Percentiles rank a stretch among this genome's conserved stretches.
These are phyloP conservation scores for Ceratocystis cacaofunesta DNA, from an alignment of 2,329 filamentous ascomycete species.

Conservation along the genomic window DNA sequence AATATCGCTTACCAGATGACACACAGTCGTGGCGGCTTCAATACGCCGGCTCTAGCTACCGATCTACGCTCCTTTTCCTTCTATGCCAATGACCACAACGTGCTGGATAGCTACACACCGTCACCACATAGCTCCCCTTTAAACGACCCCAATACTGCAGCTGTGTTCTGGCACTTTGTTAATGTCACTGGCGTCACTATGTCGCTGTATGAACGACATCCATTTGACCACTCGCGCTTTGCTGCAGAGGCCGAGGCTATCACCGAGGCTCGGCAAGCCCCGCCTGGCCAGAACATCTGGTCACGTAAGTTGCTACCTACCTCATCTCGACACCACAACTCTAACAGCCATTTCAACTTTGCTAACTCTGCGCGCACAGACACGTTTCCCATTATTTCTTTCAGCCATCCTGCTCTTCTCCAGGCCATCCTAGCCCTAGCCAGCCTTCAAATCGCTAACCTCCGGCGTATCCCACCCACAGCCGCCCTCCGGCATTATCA, in stretches of 20 bases:
- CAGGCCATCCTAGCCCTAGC: constrained; percentile 82
- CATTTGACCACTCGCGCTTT: constrained; percentile 50
- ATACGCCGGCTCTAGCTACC: constrained; percentile 26
- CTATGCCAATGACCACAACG: constrained; percentile 31
- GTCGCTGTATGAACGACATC: constrained; percentile 74
- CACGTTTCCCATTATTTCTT: constrained; percentile 66
- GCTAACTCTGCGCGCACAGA: constrained; percentile 30
- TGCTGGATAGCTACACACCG: constrained; percentile 51
- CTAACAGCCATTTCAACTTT: neutral
- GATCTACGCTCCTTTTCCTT: constrained; percentile 36
- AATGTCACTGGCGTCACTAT: constrained; percentile 74
- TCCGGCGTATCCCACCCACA: constrained; percentile 58
- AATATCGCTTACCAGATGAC: constrained; percentile 4
- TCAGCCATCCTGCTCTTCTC: constrained; percentile 72
- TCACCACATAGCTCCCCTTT: constrained; percentile 55
- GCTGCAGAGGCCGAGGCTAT: constrained; percentile 40
- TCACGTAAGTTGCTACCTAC: constrained; percentile 33
- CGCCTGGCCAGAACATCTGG: constrained; percentile 50
- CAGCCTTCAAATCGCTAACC: constrained; percentile 73
- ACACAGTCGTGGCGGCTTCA: constrained; percentile 23
- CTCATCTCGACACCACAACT: neutral
- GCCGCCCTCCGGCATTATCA: constrained; percentile 87
- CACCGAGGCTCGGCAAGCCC: constrained; percentile 26
- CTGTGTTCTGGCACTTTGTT: constrained; percentile 84
- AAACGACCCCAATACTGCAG: constrained; percentile 62